Percentiles rank a stretch among this genome's conserved stretches.
Evolutionary conservation across 306 rosid genomes (phyloP).

Genomic region (Cicer yamashitae): DNA sequence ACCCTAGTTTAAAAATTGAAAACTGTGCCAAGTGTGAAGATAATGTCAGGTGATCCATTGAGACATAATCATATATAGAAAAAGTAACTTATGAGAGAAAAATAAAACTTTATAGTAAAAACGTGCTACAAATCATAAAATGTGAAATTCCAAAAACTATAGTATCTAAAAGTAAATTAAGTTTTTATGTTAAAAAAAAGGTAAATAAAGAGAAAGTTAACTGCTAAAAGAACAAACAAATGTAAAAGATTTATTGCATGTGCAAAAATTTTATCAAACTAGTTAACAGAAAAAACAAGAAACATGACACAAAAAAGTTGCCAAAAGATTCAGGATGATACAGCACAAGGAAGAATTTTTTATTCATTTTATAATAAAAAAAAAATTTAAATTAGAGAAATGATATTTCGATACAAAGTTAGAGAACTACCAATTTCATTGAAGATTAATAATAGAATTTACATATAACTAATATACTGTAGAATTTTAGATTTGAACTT

Average conservation of each 20-base stretch:
- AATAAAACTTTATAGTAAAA: neutral
- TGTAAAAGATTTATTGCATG: too few relatives aligned
- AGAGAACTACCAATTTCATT: too few relatives aligned
- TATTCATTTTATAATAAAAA: too few relatives aligned
- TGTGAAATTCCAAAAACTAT: constrained; percentile 24
- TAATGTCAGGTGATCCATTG: constrained; percentile 27
- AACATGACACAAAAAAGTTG: constrained; percentile 29
- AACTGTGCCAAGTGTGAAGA: constrained; percentile 14
- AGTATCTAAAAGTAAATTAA: constrained; percentile 1
- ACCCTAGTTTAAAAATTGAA: constrained; percentile 19
- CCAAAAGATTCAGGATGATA: constrained; percentile 44
- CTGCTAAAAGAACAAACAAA: constrained; percentile 5
- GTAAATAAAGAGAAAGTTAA: constrained; percentile 29
- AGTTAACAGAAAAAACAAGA: constrained; percentile 41
- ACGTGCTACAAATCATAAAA: constrained; percentile 6
- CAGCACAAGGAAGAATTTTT: constrained; percentile 1
- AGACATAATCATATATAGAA: constrained; percentile 24
- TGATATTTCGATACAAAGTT: too few relatives aligned
- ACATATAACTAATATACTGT: too few relatives aligned
- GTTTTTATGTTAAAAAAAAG: too few relatives aligned
- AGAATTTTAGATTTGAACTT: too few relatives aligned
- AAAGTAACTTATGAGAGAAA: constrained; percentile 7
- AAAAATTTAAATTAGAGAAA: too few relatives aligned
- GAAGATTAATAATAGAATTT: too few relatives aligned
- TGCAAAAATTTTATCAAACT: neutral